Evolutionary conservation across 2,329 filamentous ascomycete genomes (phyloP).

Genomic region (Verticillium isaacii): DNA sequence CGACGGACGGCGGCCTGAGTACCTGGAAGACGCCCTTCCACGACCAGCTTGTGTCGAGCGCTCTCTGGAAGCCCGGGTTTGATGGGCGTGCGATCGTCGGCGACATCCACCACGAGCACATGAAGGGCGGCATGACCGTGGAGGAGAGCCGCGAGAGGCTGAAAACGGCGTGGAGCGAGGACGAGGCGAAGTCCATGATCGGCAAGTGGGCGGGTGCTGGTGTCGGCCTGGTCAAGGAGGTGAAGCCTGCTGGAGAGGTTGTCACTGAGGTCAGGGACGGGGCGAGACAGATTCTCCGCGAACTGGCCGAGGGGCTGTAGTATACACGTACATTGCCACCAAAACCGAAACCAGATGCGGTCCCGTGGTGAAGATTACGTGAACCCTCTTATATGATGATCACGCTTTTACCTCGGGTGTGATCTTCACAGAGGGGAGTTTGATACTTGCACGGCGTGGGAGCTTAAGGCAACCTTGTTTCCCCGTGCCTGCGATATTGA

Average conservation of each 20-base stretch:
- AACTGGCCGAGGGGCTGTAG: conserved; percentile 17
- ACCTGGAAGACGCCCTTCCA: conserved; percentile 44
- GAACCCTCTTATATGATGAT: no score
- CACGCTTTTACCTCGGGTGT: no score
- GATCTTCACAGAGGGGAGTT: no score
- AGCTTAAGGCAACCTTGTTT: no score
- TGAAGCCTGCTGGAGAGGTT: conserved; percentile 35
- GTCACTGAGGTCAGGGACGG: conserved; percentile 34
- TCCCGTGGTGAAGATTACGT: no score
- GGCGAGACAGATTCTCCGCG: conserved; percentile 27
- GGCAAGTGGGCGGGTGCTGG: conserved; percentile 38
- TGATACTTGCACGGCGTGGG: no score
- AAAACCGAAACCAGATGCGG: no score
- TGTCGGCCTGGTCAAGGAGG: conserved; percentile 38
- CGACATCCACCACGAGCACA: conserved; percentile 33
- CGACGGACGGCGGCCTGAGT: conserved; percentile 36
- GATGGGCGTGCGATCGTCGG: conserved; percentile 38
- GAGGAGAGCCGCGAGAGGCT: conserved; percentile 21
- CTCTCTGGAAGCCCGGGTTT: conserved; percentile 36
- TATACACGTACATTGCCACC: not conserved
- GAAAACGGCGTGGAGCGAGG: conserved; percentile 28
- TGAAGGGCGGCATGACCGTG: not conserved
- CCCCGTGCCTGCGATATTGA: no score
- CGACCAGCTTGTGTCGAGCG: conserved; percentile 31
- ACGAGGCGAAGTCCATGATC: conserved; percentile 24